Evolutionary conservation across 1,139 yeast species (phyloP), one percentile per base, ranked within the genome.

Genomic region (Zygoascus hellenicus): DNA sequence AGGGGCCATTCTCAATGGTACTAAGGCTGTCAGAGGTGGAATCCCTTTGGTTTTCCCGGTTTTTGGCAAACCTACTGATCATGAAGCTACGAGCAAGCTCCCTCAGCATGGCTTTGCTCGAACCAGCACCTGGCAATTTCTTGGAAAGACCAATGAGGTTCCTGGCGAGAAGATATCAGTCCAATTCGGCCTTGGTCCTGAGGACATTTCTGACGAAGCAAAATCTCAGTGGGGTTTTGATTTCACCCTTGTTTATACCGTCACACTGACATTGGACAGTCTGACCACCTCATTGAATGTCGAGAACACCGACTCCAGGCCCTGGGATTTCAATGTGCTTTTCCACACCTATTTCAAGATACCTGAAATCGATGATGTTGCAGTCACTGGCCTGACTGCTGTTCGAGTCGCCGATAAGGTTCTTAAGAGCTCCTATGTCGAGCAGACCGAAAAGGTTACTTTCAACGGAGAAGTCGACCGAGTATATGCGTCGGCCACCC

Each of bases 61-160:
- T 6, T 92, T 92, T 66, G 97, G 98, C 51, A 88, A 86, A 63
- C 76, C 81, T 19, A 57, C 74, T 53, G 70, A 71, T 0, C 49
- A 44, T 19, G 51, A 51, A 29, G 67, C 71, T 35, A 66, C 72
- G 6, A 63, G 68, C n/a, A 58, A 68, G 16, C 76, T 92, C 57
- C 97, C 97, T 11, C 97, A 92, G 69, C 98, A 92, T 63, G 98
- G 98, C 1, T 86, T 92, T 68, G 97, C 96, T 13, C 76, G 98
- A 65, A 84, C 78, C 64, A 81, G 92, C 4, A 69, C 73, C 5
- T 92, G 97, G 97, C 97, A 90, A 65, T 85, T 89, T 58, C 72
- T 92, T 51, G 98, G 98, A 31, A 94, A 87, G 66, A 54, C 54
- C n/a, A 76, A 83, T 10, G 74, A 72, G 29, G 62, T 69, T 45